Evolutionary conservation across 768 basidiomycete species (phyloP), one percentile per base, ranked within the genome.

Genomic region (Trametes cingulata): DNA sequence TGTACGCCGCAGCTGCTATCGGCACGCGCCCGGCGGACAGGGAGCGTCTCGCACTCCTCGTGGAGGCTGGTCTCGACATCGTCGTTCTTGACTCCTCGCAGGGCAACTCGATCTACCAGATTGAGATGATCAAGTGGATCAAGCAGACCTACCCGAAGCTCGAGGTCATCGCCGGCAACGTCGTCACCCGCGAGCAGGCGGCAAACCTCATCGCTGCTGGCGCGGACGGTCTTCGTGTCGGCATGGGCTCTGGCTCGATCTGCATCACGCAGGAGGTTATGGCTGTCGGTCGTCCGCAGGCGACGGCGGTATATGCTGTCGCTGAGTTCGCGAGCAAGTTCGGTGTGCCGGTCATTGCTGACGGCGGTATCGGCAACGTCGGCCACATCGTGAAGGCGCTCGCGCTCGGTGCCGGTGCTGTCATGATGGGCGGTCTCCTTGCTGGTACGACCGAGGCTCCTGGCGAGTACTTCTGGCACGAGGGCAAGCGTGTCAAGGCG

Each of bases 241-340:
- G 97, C 41, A 99, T 99, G 97, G 97, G 97, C 37, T 92, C 90
- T 8, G 97, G 97, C 9, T 96, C 93, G 6, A 99, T 99, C 71
- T 99, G 97, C 73, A 99, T 99, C 76, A 99, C 97, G 6, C 97
- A 99, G 75, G 97, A 98, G 71, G 90, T 99, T 68, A 98, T 98
- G 92, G 97, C 97, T 10, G 96, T 98, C 52, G 97, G 97, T 14
- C 86, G 97, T 15, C 97, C 96, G 0, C 97, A 99, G 74, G 97
- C 95, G 2, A 95, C 95, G 0, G 96, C 96, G n/a, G 94, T 98
- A n/a, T 91, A 90, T 71, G 87, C 91, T 42, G 96, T 98, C 13
- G 85, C 95, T 25, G 95, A 99, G 76, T 98, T 99, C 69, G 85
- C 95, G 12, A 82, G 72, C 76, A 86, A 89, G 70, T 98, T 99